These are phyloP conservation scores for Suillus luteus DNA, from an alignment of 768 basidiomycete species.

Conservation along the genomic window DNA sequence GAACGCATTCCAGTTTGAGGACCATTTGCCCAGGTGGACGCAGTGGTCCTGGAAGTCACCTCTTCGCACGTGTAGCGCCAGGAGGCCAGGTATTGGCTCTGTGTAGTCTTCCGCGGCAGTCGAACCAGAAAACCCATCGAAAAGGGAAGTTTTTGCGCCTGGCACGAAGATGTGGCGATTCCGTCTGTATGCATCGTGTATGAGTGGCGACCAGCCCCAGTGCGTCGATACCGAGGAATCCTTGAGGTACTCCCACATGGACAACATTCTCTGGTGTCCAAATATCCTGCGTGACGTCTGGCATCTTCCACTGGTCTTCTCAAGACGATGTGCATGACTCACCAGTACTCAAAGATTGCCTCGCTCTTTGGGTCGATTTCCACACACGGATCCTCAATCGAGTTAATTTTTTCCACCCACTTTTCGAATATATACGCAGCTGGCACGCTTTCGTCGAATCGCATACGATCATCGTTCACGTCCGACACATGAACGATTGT, in stretches of 20 bases:
- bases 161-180: conserved; percentile 34
- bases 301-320: background rate
- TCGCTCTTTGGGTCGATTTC: conserved; percentile 30
- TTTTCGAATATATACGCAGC: conserved; percentile 35
- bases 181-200: conserved; percentile 32
- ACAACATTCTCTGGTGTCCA: conserved; percentile 36
- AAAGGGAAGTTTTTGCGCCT: background rate
- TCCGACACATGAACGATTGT: conserved; percentile 33
- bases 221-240: conserved; percentile 37
- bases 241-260: conserved; percentile 36
- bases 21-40: conserved; percentile 34
- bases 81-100: conserved; percentile 37
- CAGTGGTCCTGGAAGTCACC: conserved; percentile 52
- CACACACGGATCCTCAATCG: conserved; percentile 42
- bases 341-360: conserved; percentile 42
- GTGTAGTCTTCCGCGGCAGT: conserved; percentile 14
- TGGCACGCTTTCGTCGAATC: conserved; percentile 27
- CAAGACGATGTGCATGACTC: conserved; percentile 10
- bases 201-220: conserved; percentile 41
- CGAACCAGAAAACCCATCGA: background rate
- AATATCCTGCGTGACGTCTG: conserved; percentile 31
- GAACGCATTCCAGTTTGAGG: conserved; percentile 43
- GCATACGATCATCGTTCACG: conserved; percentile 32
- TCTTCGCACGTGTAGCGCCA: conserved; percentile 51
- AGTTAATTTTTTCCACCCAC: conserved; percentile 40